These are phyloP conservation scores for Thuja plicata DNA, from an alignment of 83 land plant species.

Conservation along the genomic window DNA sequence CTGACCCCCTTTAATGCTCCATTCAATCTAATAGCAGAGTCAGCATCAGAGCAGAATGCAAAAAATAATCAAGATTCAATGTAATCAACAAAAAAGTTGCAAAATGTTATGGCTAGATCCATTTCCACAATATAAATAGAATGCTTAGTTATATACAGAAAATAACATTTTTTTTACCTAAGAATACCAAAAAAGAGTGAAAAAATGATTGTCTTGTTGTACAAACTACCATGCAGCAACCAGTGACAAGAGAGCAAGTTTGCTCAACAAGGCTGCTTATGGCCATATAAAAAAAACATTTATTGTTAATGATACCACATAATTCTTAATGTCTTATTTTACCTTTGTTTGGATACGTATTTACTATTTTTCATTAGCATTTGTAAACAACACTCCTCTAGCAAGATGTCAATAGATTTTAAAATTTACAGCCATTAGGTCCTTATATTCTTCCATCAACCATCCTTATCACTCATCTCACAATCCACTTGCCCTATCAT, in stretches of 20 bases:
- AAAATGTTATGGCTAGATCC: neutral
- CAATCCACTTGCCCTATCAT: too few species aligned
- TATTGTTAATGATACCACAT: neutral
- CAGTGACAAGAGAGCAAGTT: neutral
- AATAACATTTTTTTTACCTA: neutral
- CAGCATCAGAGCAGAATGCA: neutral
- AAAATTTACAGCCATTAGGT: neutral
- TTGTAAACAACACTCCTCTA: neutral
- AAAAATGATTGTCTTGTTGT: neutral
- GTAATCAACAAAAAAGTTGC: neutral
- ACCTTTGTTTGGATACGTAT: neutral
- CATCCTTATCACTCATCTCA: too few species aligned
- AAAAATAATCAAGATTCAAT: neutral
- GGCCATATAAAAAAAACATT: neutral
- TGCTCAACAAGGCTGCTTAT: neutral
- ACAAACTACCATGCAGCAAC: neutral
- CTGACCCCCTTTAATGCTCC: slow-evolving; percentile 93
- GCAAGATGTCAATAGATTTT: neutral
- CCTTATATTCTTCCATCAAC: neutral
- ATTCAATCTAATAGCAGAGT: slow-evolving; percentile 63
- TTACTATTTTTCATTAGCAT: neutral
- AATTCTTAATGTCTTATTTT: neutral
- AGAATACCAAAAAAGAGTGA: neutral
- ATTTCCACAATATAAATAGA: neutral
- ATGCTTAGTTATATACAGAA: neutral